Percentiles rank a stretch among this genome's conserved stretches.
Conservation (phyloP, 208 protist genomes). For the Wallacemonas sp. region DNA sequence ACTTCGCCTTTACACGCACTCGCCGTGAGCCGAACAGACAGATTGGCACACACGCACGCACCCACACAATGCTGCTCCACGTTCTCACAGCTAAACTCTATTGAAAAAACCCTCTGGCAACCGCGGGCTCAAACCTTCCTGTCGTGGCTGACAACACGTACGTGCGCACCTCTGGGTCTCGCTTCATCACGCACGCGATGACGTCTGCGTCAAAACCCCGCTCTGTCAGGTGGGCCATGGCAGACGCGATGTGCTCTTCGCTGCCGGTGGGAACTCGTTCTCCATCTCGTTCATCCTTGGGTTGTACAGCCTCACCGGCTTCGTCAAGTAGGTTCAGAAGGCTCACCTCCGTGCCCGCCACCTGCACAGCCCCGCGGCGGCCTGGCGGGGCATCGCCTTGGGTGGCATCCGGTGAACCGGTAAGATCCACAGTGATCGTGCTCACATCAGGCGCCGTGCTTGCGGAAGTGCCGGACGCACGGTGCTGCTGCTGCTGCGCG, state of each 20-base stretch:
- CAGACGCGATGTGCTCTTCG: background rate
- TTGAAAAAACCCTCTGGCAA: conserved; percentile 38
- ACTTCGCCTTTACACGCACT: too few relatives aligned
- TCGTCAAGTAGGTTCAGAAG: conserved; percentile 2
- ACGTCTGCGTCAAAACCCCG: background rate
- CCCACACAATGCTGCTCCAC: too few relatives aligned
- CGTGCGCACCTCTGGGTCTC: conserved; percentile 27
- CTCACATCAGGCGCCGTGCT: background rate
- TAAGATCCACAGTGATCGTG: background rate
- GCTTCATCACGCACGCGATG: conserved; percentile 5
- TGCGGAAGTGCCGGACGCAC: too few relatives aligned
- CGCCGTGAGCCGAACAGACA: too few relatives aligned
- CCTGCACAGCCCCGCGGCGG: conserved; percentile 1
- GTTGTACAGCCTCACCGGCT: background rate
- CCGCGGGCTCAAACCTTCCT: conserved; percentile 47
- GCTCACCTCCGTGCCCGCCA: background rate
- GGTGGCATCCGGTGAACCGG: background rate
- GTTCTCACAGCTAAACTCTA: background rate
- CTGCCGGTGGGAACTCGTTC: too few relatives aligned
- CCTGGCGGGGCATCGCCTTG: background rate
- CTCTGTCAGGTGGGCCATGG: background rate
- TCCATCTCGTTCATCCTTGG: background rate
- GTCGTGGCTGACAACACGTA: conserved; percentile 56
- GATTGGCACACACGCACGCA: too few relatives aligned
- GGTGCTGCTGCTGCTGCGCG: too few relatives aligned